A percentile compares a stretch with the other conserved stretches of the same genome.
These are phyloP conservation scores for Rhizopus microsporus DNA, from an alignment of 371 early-diverging fungal genomes.

Conservation along the genomic window DNA sequence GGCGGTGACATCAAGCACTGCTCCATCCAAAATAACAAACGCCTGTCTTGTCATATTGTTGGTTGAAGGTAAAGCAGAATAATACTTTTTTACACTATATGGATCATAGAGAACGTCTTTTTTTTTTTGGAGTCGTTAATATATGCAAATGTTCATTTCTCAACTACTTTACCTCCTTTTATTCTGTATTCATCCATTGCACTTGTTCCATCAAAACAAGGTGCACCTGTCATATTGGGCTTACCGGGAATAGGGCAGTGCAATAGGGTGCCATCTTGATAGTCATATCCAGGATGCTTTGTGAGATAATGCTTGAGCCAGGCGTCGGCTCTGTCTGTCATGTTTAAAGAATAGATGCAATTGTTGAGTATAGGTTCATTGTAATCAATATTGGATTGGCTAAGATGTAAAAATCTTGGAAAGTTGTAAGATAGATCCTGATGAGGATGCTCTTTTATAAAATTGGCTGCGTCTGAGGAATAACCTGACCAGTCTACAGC, in stretches of 20 bases:
- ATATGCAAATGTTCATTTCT: no score
- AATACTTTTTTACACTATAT: slow-evolving; percentile 16
- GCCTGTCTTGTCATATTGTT: slow-evolving; percentile 29
- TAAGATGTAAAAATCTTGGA: slow-evolving; percentile 40
- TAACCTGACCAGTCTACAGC: slow-evolving; percentile 39
- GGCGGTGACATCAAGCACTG: slow-evolving; percentile 43
- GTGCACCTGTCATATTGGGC: slow-evolving; percentile 34
- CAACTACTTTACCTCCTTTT: neutral
- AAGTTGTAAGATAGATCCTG: slow-evolving; percentile 49
- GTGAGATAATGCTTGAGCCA: slow-evolving; percentile 35
- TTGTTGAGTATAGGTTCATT: slow-evolving; percentile 23
- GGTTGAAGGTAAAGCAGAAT: slow-evolving; percentile 28
- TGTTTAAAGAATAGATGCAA: slow-evolving; percentile 34
- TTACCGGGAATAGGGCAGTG: slow-evolving; percentile 44
- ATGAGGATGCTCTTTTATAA: slow-evolving; percentile 36
- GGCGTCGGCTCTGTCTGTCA: slow-evolving; percentile 31
- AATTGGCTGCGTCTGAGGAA: slow-evolving; percentile 27
- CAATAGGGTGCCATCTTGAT: slow-evolving; percentile 13
- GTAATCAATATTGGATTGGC: slow-evolving; percentile 24
- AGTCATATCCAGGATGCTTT: slow-evolving; percentile 39
- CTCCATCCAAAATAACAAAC: slow-evolving; percentile 40
- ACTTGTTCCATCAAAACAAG: slow-evolving; percentile 32
- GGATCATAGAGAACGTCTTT: slow-evolving; percentile 39
- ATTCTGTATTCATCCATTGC: slow-evolving; percentile 34
- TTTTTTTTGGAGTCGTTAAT: slow-evolving; percentile 9